These are phyloP conservation scores for Ascochyta lentis DNA, from an alignment of 2,329 filamentous ascomycete genomes.

Conservation along the genomic window DNA sequence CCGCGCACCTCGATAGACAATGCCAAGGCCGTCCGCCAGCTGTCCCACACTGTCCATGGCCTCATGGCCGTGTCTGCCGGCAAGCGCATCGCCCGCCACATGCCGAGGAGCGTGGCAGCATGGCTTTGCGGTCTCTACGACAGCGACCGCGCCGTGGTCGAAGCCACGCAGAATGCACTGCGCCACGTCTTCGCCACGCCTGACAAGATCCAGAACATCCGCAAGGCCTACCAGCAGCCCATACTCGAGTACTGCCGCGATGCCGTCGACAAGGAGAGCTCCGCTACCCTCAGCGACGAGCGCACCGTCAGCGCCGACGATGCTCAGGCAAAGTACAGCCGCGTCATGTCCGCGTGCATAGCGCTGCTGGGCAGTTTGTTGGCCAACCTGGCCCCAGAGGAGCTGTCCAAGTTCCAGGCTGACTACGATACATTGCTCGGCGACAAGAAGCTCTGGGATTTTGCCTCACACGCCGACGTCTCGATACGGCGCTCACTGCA, in stretches of 20 bases:
- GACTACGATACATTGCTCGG: conserved; percentile 72
- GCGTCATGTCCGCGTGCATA: conserved; percentile 71
- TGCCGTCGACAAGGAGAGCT: conserved; percentile 77
- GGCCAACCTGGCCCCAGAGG: conserved; percentile 52
- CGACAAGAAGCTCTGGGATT: conserved; percentile 67
- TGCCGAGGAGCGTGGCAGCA: conserved; percentile 80
- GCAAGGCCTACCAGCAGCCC: conserved; percentile 79
- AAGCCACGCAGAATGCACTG: conserved; percentile 79
- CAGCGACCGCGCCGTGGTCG: conserved; percentile 76
- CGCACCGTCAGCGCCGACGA: conserved; percentile 84
- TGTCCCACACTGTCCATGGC: conserved; percentile 78
- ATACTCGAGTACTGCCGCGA: conserved; percentile 84
- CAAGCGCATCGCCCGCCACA: conserved; percentile 81
- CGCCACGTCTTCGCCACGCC: conserved; percentile 76
- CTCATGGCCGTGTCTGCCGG: conserved; percentile 65
- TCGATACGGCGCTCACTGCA: conserved; percentile 66
- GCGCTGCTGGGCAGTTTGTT: conserved; percentile 63
- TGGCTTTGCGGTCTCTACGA: conserved; percentile 94
- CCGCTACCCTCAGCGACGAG: conserved; percentile 86
- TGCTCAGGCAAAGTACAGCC: conserved; percentile 81
- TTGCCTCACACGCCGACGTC: conserved; percentile 63
- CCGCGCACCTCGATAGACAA: conserved; percentile 90
- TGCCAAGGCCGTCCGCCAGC: conserved; percentile 83
- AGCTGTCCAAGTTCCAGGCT: conserved; percentile 65
- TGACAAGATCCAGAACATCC: conserved; percentile 79